Conservation (phyloP, 2,329 filamentous ascomycete species). For the Ophiognomonia clavigignenti-juglandacearum region DNA sequence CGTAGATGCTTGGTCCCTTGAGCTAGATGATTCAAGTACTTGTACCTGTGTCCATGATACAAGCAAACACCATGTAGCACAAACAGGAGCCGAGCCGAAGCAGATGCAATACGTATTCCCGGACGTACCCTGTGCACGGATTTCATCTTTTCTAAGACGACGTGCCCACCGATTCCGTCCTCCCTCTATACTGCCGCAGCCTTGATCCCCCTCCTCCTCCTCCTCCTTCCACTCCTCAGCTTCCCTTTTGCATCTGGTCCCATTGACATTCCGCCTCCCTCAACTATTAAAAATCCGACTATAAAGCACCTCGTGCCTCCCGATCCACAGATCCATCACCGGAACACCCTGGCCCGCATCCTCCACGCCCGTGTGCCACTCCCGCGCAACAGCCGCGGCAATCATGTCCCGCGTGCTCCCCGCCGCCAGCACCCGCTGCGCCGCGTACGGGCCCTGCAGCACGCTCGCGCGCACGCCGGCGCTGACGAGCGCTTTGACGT, state of each 20-base stretch:
- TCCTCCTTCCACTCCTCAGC: neutral
- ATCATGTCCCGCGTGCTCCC: conserved; percentile 53
- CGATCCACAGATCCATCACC: conserved; percentile 77
- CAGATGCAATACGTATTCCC: too few species aligned
- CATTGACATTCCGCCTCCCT: too few species aligned
- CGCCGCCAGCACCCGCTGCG: conserved; percentile 66
- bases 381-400: conserved; percentile 50
- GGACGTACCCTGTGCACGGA: too few species aligned
- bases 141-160: too few species aligned
- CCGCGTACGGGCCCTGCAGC: conserved; percentile 77
- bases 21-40: too few species aligned
- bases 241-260: conserved; percentile 16
- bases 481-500: conserved; percentile 70
- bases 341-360: conserved; percentile 72
- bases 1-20: too few species aligned
- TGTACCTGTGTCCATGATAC: too few species aligned
- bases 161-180: too few species aligned
- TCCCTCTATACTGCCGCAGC: too few species aligned
- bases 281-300: conserved; percentile 84
- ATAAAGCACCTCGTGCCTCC: conserved; percentile 76
- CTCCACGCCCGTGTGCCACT: conserved; percentile 55
- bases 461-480: conserved; percentile 73
- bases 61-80: too few species aligned
- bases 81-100: too few species aligned
- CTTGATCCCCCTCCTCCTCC: neutral